phyloP scores from a whole-genome alignment of 2,329 filamentous ascomycete species.

The Ascochyta pisi region DNA sequence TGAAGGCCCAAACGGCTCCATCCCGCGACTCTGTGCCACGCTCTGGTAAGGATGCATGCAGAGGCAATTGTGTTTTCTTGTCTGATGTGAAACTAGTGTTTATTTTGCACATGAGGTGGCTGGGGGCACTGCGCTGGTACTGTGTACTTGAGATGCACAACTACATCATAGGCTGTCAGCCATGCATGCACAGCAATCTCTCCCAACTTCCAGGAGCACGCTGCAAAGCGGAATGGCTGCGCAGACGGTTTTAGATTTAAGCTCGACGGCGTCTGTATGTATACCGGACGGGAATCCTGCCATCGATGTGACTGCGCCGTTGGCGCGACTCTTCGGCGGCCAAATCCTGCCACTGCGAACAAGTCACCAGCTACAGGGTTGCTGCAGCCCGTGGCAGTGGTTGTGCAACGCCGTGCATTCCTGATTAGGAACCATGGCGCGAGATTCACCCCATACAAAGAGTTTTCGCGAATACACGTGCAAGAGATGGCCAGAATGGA shows the following conservation, averaged over 20 bases:
- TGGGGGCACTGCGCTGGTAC: slow-evolving; percentile 14
- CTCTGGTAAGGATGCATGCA: background rate
- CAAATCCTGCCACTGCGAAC: slow-evolving; percentile 22
- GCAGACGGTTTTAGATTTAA: slow-evolving; percentile 22
- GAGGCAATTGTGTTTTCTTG: background rate
- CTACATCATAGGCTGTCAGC: slow-evolving; percentile 18
- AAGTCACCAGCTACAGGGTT: slow-evolving; percentile 3
- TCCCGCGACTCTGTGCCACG: slow-evolving; percentile 26
- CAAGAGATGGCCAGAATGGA: background rate
- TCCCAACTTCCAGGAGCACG: background rate
- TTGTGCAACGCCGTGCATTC: slow-evolving; percentile 18
- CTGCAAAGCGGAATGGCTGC: slow-evolving; percentile 10
- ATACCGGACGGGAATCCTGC: slow-evolving; percentile 29
- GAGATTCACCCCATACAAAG: slow-evolving; percentile 6
- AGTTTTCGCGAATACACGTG: slow-evolving; percentile 2
- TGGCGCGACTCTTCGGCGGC: slow-evolving; percentile 26
- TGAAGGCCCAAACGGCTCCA: slow-evolving; percentile 29
- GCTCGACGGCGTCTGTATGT: slow-evolving; percentile 24
- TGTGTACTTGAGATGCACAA: slow-evolving; percentile 17
- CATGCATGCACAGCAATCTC: background rate
- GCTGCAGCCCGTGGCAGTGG: slow-evolving; percentile 13
- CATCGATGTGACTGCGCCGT: slow-evolving; percentile 27
- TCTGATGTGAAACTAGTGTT: slow-evolving; percentile 5
- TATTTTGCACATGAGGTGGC: slow-evolving; percentile 13
- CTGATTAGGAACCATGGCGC: slow-evolving; percentile 17